A percentile compares a stretch with the other conserved stretches of the same genome.
Evolutionary conservation across 2,329 filamentous ascomycete species (phyloP).

Genomic region (Pseudonectria foliicola): DNA sequence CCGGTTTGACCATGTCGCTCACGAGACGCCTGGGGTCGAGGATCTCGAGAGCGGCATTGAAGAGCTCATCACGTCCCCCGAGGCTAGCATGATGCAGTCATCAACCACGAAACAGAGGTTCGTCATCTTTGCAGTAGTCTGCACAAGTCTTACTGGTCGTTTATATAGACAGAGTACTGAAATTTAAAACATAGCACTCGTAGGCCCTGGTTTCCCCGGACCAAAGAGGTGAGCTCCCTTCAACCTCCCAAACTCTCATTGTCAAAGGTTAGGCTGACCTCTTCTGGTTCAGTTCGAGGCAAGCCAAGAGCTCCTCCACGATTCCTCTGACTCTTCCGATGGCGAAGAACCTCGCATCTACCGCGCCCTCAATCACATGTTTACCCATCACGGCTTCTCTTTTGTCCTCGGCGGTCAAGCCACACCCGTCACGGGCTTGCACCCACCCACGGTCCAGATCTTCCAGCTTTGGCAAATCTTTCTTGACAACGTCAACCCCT

Average conservation of each 20-base stretch:
- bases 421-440: slow-evolving; percentile 37
- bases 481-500: slow-evolving; percentile 60
- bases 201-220: slow-evolving; percentile 40
- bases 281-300: slow-evolving; percentile 37
- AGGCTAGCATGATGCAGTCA: slow-evolving; percentile 32
- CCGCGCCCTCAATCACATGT: slow-evolving; percentile 53
- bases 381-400: slow-evolving; percentile 49
- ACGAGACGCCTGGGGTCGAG: slow-evolving; percentile 43
- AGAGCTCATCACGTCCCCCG: slow-evolving; percentile 46
- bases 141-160: not conserved
- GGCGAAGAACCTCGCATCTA: slow-evolving; percentile 48
- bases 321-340: slow-evolving; percentile 53
- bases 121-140: slow-evolving; percentile 1
- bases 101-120: slow-evolving; percentile 24
- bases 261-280: not conserved
- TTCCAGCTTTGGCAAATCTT: slow-evolving; percentile 64
- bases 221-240: slow-evolving; percentile 45
- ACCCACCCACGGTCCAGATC: slow-evolving; percentile 51
- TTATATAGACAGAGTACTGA: slow-evolving; percentile 9
- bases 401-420: slow-evolving; percentile 44
- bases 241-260: not conserved
- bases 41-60: slow-evolving; percentile 51
- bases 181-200: slow-evolving; percentile 6
- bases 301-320: slow-evolving; percentile 40
- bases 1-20: slow-evolving; percentile 59